These are phyloP conservation scores for Diaporthe vexans DNA, from an alignment of 2,329 filamentous ascomycete genomes.

Conservation along the genomic window DNA sequence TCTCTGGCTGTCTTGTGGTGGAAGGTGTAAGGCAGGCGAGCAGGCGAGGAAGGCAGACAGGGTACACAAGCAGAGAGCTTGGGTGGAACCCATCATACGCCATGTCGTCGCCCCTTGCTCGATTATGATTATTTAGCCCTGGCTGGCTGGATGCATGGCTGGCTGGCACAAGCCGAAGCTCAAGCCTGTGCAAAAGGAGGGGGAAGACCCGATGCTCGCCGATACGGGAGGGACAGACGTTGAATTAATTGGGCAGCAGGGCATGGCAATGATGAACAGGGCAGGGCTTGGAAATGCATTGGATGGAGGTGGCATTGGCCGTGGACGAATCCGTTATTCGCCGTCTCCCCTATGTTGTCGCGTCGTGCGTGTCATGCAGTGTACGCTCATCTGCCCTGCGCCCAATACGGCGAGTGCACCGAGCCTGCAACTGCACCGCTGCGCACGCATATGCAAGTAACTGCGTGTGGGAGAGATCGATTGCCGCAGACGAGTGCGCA, in stretches of 20 bases:
- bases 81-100: slow-evolving; percentile 14
- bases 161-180: slow-evolving; percentile 25
- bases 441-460: slow-evolving; percentile 18
- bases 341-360: slow-evolving; percentile 2
- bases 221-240: slow-evolving; percentile 14
- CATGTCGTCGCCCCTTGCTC: slow-evolving; percentile 28
- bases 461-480: not conserved
- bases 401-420: slow-evolving; percentile 2
- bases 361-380: slow-evolving; percentile 23
- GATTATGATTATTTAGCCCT: not conserved
- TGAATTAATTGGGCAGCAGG: slow-evolving; percentile 30
- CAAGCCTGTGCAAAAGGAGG: slow-evolving; percentile 1
- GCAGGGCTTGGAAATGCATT: slow-evolving; percentile 16
- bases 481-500: not conserved
- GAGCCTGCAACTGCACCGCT: slow-evolving; percentile 1
- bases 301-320: slow-evolving; percentile 26
- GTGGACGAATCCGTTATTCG: slow-evolving; percentile 3
- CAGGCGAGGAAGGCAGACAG: not conserved
- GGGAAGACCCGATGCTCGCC: slow-evolving; percentile 22
- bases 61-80: slow-evolving; percentile 16
- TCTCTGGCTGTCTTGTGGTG: not conserved
- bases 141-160: not conserved
- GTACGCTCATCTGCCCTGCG: not conserved
- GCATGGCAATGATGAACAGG: slow-evolving; percentile 9
- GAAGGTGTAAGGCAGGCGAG: not conserved